Conservation (phyloP, 345 rosid species). For the Punica granatum region DNA sequence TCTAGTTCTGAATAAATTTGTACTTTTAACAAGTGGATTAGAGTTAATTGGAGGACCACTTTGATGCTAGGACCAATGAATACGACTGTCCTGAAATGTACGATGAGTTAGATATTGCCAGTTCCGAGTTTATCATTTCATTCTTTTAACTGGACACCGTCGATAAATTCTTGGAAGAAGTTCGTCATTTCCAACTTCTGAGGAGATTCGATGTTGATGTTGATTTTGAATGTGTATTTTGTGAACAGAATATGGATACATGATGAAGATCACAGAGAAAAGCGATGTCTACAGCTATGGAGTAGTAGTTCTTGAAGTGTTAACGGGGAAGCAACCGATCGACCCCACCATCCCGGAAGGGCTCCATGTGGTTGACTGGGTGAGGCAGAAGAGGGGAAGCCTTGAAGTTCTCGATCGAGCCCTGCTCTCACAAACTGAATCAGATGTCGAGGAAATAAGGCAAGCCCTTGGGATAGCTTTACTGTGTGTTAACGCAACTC, state of each 20-base stretch:
- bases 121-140: background rate
- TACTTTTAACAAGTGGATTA: no score
- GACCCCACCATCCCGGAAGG: conserved; percentile 92
- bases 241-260: conserved; percentile 75
- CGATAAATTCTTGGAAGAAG: no score
- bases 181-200: no score
- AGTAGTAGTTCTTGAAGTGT: conserved; percentile 70
- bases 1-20: no score
- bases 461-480: conserved; percentile 74
- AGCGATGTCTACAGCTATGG: conserved; percentile 96
- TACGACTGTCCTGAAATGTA: no score
- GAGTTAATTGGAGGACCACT: no score
- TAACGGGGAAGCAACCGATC: conserved; percentile 90
- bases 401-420: conserved; percentile 60
- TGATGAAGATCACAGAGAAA: conserved; percentile 96
- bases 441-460: conserved; percentile 77
- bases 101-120: background rate
- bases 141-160: no score
- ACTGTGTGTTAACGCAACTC: conserved; percentile 59
- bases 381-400: conserved; percentile 53
- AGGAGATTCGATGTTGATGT: no score
- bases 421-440: conserved; percentile 38
- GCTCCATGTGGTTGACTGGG: conserved; percentile 82
- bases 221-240: background rate
- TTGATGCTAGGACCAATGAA: no score